Evolutionary conservation across 176 grass and related monocot species (phyloP).

Genomic region (Zoysia japonica): DNA sequence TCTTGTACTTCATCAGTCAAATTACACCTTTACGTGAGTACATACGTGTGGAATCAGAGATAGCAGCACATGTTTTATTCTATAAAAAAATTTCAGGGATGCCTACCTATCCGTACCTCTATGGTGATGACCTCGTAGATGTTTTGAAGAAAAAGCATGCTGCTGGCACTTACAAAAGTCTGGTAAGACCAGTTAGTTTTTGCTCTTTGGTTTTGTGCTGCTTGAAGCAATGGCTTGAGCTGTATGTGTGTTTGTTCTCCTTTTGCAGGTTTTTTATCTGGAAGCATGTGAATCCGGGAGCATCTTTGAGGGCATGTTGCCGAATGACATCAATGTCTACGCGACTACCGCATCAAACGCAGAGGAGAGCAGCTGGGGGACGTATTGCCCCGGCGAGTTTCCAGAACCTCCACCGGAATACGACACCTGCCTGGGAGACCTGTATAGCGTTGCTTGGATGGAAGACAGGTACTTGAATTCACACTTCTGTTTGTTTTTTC

Average conservation of each 20-base stretch:
- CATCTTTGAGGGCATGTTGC: constrained; percentile 90
- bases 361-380: constrained; percentile 93
- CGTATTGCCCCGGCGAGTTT: constrained; percentile 83
- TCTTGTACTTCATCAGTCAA: constrained; percentile 9
- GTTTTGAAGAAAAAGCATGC: constrained; percentile 90
- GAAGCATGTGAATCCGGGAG: constrained; percentile 99
- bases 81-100: constrained; percentile 63
- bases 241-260: constrained; percentile 6
- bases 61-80: constrained; percentile 14
- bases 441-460: constrained; percentile 95
- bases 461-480: constrained; percentile 78
- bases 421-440: constrained; percentile 89
- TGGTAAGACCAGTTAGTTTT: constrained; percentile 57
- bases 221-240: constrained; percentile 34
- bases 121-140: constrained; percentile 74
- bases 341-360: constrained; percentile 96
- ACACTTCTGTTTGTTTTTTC: background rate
- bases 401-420: constrained; percentile 70
- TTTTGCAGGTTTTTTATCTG: constrained; percentile 87
- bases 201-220: constrained; percentile 31
- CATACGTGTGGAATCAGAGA: constrained; percentile 15
- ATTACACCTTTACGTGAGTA: background rate
- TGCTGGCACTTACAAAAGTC: constrained; percentile 91
- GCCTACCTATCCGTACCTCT: constrained; percentile 95
- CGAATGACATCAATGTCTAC: constrained; percentile 75